Percentiles rank a stretch among this genome's conserved stretches.
phyloP scores from a whole-genome alignment of 768 basidiomycete species.

The Amyloporia xantha region DNA sequence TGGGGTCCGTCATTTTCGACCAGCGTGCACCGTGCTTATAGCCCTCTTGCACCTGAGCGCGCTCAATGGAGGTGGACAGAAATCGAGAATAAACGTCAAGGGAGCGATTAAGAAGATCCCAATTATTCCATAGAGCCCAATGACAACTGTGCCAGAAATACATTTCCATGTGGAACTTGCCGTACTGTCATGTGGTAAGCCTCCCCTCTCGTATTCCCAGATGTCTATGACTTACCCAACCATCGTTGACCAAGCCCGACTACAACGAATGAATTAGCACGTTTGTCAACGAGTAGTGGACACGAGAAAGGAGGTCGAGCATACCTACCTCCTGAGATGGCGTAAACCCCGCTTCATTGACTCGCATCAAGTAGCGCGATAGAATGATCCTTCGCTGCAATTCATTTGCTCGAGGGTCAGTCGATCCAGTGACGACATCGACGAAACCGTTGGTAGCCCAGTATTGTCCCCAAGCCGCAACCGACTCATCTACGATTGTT shows the following conservation, averaged over 20 bases:
- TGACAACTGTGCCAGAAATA: slow-evolving; percentile 55
- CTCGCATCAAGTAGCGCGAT: slow-evolving; percentile 49
- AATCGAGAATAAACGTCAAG: slow-evolving; percentile 40
- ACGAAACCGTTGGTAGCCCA: slow-evolving; percentile 48
- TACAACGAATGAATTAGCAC: slow-evolving; percentile 16
- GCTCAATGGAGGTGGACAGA: slow-evolving; percentile 36
- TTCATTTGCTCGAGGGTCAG: slow-evolving; percentile 44
- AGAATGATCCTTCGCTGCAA: slow-evolving; percentile 51
- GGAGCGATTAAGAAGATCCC: slow-evolving; percentile 45
- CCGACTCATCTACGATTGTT: slow-evolving; percentile 30
- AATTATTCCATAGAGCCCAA: slow-evolving; percentile 57
- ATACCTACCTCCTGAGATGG: slow-evolving; percentile 49
- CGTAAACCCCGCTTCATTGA: slow-evolving; percentile 50
- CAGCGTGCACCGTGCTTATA: slow-evolving; percentile 51
- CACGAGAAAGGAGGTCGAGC: too few relatives aligned
- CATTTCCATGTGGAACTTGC: slow-evolving; percentile 60
- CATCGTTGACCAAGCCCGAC: slow-evolving; percentile 50
- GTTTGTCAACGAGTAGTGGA: too few relatives aligned
- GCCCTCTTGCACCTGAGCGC: slow-evolving; percentile 47
- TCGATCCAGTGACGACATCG: slow-evolving; percentile 43
- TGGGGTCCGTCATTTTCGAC: slow-evolving; percentile 60
- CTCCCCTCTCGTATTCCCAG: too few relatives aligned
- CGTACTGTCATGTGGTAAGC: slow-evolving; percentile 17
- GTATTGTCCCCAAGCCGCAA: slow-evolving; percentile 36
- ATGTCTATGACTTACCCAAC: slow-evolving; percentile 45